A percentile compares a stretch with the other conserved stretches of the same genome.
phyloP scores from a whole-genome alignment of 1,284 basidiomycete genomes.

The Cutaneotrichosporon sp. region DNA sequence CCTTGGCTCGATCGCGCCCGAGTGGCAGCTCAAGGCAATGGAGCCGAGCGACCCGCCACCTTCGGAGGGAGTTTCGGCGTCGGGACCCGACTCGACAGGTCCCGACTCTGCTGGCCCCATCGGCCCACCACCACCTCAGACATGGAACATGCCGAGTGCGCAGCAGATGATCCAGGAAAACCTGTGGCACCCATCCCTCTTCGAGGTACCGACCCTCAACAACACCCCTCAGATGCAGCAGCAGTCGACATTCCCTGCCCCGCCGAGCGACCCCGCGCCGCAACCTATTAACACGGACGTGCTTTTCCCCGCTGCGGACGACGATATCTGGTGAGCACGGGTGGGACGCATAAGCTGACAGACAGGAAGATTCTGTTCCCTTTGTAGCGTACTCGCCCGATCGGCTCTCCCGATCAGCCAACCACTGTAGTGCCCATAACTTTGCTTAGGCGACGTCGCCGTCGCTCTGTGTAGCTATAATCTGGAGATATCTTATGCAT shows the following conservation, averaged over 20 bases:
- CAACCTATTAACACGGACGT: constrained; percentile 8
- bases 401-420: no score
- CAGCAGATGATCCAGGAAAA: constrained; percentile 27
- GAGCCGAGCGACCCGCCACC: background rate
- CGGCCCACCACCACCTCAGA: background rate
- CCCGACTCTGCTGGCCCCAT: background rate
- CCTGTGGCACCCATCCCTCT: constrained; percentile 19
- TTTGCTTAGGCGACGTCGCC: no score
- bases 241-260: background rate
- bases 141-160: constrained; percentile 20
- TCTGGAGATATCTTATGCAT: background rate
- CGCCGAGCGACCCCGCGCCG: background rate
- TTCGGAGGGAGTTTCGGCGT: background rate
- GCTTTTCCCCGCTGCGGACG: constrained; percentile 27
- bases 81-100: background rate
- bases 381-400: background rate
- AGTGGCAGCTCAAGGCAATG: constrained; percentile 1
- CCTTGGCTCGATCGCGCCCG: constrained; percentile 15
- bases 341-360: background rate
- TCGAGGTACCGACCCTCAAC: constrained; percentile 5
- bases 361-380: constrained; percentile 27
- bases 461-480: background rate
- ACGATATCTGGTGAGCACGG: constrained; percentile 31
- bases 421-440: no score
- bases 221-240: background rate